phyloP scores from a whole-genome alignment of 179 eudicot species.

The Beta macrorhiza region DNA sequence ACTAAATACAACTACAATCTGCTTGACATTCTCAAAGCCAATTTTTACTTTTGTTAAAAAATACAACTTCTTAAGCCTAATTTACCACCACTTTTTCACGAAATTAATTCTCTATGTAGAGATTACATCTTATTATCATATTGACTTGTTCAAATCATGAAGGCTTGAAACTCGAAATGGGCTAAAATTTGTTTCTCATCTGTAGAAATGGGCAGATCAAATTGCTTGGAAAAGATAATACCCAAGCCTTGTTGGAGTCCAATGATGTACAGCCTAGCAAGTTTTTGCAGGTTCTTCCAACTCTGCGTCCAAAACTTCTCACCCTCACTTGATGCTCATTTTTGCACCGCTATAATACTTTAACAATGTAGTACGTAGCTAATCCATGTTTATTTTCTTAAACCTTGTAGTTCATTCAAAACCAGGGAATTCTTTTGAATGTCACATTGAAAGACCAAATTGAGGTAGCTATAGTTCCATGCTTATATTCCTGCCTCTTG shows the following conservation, averaged over 20 bases:
- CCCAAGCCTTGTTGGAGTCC: slow-evolving; percentile 71
- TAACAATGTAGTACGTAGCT: not conserved
- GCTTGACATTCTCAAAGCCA: not conserved
- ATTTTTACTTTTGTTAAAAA: not conserved
- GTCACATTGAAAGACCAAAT: slow-evolving; percentile 63
- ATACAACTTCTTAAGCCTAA: not conserved
- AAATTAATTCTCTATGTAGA: not conserved
- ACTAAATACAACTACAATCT: not conserved
- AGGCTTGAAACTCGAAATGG: not conserved
- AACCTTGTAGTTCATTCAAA: slow-evolving; percentile 65
- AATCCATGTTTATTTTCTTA: slow-evolving; percentile 16
- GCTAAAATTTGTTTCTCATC: slow-evolving; percentile 9
- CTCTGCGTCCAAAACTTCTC: not conserved
- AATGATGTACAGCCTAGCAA: slow-evolving; percentile 62
- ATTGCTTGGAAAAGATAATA: slow-evolving; percentile 70
- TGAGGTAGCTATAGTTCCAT: slow-evolving; percentile 52
- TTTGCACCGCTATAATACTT: not conserved
- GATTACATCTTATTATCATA: not conserved
- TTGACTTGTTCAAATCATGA: not conserved
- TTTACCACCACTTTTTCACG: not conserved
- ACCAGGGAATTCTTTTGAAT: slow-evolving; percentile 68
- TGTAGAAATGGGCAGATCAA: slow-evolving; percentile 81
- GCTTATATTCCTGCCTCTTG: slow-evolving; percentile 1
- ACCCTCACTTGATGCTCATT: not conserved
- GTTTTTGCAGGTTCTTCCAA: slow-evolving; percentile 60